phyloP scores from a whole-genome alignment of 2,329 filamentous ascomycete genomes.

The Hymenoscyphus infarciens region DNA sequence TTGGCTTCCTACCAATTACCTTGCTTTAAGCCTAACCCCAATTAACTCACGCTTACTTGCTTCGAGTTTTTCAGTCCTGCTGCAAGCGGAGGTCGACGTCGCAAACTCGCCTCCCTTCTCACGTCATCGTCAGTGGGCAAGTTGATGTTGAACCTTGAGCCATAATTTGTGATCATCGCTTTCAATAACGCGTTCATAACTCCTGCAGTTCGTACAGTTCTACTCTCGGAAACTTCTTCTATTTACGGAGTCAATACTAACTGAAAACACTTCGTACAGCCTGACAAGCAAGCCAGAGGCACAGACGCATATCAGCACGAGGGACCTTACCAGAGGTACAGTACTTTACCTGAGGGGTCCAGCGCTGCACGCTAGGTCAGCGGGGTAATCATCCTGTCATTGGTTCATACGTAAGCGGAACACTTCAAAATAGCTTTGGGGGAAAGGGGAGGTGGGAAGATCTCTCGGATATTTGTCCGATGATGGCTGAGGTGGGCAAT shows the following conservation, averaged over 20 bases:
- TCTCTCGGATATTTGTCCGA: neutral
- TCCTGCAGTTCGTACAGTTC: too few species aligned
- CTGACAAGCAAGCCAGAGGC: neutral
- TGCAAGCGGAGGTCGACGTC: neutral
- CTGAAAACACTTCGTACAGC: neutral
- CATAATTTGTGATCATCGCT: too few species aligned
- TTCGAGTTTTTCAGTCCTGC: neutral
- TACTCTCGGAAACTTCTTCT: too few species aligned
- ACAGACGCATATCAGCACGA: neutral
- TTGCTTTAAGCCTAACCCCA: neutral
- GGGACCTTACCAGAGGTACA: neutral
- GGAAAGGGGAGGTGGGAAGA: neutral
- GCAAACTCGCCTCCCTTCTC: neutral
- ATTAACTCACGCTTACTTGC: neutral
- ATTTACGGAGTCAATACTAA: neutral
- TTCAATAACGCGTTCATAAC: too few species aligned
- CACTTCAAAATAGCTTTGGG: neutral
- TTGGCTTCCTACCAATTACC: too few species aligned
- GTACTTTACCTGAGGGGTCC: neutral
- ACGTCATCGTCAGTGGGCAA: neutral
- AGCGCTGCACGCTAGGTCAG: neutral
- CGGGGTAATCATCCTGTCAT: too few species aligned
- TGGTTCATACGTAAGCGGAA: too few species aligned
- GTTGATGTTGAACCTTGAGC: too few species aligned
- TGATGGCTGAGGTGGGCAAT: neutral